Percentiles rank a stretch among this genome's conserved stretches.
These are phyloP conservation scores for Kazachstania taianensis DNA, from an alignment of 805 yeast genomes.

Conservation along the genomic window DNA sequence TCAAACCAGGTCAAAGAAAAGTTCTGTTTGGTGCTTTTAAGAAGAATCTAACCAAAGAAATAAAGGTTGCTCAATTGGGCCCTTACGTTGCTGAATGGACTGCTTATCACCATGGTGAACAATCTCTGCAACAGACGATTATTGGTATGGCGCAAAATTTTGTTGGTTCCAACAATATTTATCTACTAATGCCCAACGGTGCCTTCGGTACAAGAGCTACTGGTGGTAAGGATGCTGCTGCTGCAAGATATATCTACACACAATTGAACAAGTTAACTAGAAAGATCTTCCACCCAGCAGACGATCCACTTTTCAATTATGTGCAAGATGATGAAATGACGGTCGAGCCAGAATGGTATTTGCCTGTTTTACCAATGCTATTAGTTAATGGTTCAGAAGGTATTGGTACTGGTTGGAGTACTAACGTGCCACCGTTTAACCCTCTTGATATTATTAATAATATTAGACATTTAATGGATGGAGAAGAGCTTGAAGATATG, in stretches of 20 bases:
- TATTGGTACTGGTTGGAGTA: constrained; percentile 98
- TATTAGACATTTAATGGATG: constrained; percentile 60
- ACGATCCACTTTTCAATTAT: constrained; percentile 67
- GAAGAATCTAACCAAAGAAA: constrained; percentile 60
- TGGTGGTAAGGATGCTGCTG: constrained; percentile 98
- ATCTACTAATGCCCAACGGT: constrained; percentile 82
- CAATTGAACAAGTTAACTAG: constrained; percentile 69
- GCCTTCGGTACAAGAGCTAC: constrained; percentile 91
- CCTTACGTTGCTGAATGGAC: constrained; percentile 85
- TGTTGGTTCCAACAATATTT: constrained; percentile 84
- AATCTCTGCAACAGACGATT: constrained; percentile 77
- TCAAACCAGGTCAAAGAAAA: constrained; percentile 95
- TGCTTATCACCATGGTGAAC: constrained; percentile 94
- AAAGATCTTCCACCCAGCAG: constrained; percentile 66
- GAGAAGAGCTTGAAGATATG: constrained; percentile 62
- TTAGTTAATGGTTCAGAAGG: constrained; percentile 95
- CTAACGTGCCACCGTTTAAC: constrained; percentile 81
- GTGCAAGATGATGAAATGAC: constrained; percentile 87
- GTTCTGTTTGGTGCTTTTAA: constrained; percentile 82
- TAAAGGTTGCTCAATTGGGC: constrained; percentile 83
- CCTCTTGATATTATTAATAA: constrained; percentile 76
- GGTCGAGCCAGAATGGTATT: constrained; percentile 92
- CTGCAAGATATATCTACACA: constrained; percentile 92
- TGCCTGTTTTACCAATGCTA: constrained; percentile 92
- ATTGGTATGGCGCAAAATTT: constrained; percentile 92